Percentiles rank a stretch among this genome's conserved stretches.
Conservation (phyloP, 306 rosid species). For the Prunus davidiana region DNA sequence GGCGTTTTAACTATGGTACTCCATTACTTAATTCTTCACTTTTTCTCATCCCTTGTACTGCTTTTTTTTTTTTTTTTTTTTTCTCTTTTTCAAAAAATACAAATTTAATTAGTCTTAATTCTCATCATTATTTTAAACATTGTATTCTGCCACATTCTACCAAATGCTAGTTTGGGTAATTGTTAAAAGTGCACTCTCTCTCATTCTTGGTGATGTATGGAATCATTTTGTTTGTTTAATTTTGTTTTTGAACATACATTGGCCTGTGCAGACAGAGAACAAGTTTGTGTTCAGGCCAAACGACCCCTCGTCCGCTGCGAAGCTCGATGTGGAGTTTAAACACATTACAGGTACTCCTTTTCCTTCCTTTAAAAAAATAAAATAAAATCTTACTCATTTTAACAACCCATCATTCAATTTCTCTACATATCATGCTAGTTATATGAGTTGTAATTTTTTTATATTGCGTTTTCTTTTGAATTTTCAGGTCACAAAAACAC, state of each 20-base stretch:
- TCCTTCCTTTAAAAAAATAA: not conserved
- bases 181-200: not conserved
- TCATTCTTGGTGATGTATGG: not conserved
- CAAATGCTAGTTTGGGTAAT: not conserved
- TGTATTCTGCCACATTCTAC: not conserved
- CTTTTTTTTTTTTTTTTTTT: not conserved
- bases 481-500: constrained; percentile 70
- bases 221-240: not conserved
- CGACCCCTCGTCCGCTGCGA: constrained; percentile 60
- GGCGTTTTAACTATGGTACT: constrained; percentile 79
- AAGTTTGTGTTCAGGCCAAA: constrained; percentile 62
- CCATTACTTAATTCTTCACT: not conserved
- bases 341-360: constrained; percentile 47
- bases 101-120: too few relatives aligned
- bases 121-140: not conserved
- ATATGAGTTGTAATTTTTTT: not conserved
- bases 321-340: constrained; percentile 63
- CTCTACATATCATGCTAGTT: not conserved
- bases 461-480: constrained; percentile 8
- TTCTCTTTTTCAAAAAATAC: not conserved
- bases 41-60: not conserved
- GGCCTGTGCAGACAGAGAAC: constrained; percentile 45
- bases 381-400: not conserved
- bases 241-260: not conserved
- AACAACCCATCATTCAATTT: constrained; percentile 1